Base-by-base conservation (phyloP, 768 basidiomycete species). In the Pulveroboletus sp. region DNA sequence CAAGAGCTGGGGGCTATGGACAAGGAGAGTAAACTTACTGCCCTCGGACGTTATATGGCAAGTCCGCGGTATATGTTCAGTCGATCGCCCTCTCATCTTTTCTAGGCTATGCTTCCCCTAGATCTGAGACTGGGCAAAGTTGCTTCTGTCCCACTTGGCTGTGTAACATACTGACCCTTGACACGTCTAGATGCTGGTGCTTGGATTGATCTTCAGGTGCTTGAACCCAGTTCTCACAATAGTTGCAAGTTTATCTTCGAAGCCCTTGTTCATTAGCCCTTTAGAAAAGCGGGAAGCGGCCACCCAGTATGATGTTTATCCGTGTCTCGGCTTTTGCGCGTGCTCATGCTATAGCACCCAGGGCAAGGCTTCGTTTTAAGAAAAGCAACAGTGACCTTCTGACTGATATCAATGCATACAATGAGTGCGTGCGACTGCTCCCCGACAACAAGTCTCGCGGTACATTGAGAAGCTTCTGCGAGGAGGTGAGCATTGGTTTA, bases 221-320 rank as follows among this genome's bases (percentile, higher is more conserved):
- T 21, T 21, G 8, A 83, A 81, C 47, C 89, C 91, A 2, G 75
- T 90, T 11, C 73, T 94, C 28, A 92, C 89, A 2, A 79, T 94
- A 31, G 86, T 84, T 0, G 91, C 93, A 15, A 75, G 81, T 51
- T 69, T 97, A 32, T 94, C 93, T 2, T 88, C 86, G 5, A 97
- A 94, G 60, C 86, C 93, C 0, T 67, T 97, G 42, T 97, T 96
- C 69, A 57, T 82, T 11, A 89, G 70, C 53, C 90, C 93, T 0
- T 75, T 87, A 66, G 92, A 94, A 27, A 86, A 85, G 63, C 77
- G 91, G 5, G 87, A 95, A 14, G 89, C 90, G 57, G 84, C 88
- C 1, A 77, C 75, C 24, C 74, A 73, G 90, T 92, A 62, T 49
- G 79, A 54, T 28, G 5, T 46, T 21, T 30, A 45, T 13, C 21